Conservation (phyloP, 495 filamentous ascomycete species). For the Jackrogersella minutella region DNA sequence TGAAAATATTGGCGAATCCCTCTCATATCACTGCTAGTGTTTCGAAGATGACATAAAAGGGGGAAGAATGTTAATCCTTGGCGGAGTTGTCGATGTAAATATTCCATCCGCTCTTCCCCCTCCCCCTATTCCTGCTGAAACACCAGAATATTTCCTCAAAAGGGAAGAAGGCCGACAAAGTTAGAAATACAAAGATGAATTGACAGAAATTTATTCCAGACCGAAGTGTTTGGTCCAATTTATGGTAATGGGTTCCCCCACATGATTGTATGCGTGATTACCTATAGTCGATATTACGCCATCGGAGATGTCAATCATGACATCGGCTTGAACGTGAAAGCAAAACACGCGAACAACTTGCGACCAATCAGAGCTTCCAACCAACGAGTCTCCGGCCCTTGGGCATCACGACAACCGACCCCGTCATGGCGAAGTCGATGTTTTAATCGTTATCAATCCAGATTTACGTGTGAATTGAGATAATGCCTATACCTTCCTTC, state of each 20-base stretch:
- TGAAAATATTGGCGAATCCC: background rate
- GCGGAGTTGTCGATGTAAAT: background rate
- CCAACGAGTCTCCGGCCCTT: background rate
- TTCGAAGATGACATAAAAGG: background rate
- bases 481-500: background rate
- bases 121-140: background rate
- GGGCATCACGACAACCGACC: conserved; percentile 31
- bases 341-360: background rate
- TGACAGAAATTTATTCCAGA: background rate
- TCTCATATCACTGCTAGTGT: background rate
- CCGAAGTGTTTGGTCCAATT: background rate
- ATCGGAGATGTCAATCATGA: conserved; percentile 66
- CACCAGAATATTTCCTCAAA: background rate
- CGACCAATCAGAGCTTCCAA: conserved; percentile 23
- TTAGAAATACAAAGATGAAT: background rate
- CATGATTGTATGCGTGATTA: conserved; percentile 5
- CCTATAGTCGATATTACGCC: conserved; percentile 66
- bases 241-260: conserved; percentile 7
- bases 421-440: conserved; percentile 33
- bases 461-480: conserved; percentile 8
- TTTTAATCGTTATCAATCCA: conserved; percentile 28
- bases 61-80: background rate
- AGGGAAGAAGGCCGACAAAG: conserved; percentile 2
- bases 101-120: background rate
- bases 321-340: conserved; percentile 23